Base-by-base conservation (phyloP, 345 rosid species). In the Heritiera fomes region DNA sequence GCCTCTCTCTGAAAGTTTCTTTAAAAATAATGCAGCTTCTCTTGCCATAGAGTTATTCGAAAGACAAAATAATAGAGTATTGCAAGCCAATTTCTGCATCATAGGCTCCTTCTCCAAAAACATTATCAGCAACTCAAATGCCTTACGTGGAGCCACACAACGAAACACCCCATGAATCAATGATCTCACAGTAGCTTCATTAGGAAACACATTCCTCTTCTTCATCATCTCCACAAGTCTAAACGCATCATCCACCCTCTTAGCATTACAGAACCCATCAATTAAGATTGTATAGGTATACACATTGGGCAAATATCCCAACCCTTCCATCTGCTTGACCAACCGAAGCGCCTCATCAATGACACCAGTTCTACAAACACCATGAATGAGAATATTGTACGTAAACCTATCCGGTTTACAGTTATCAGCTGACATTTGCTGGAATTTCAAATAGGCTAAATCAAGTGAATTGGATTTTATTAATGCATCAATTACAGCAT, bases 331-430 rank as follows among this genome's bases (percentile, higher is more conserved):
- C 87, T 93, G 98, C 78, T 89, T 95, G 34, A 91, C 88, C 83
- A 95, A 82, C 28, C 97, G 91, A 78, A 90, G 78, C 1, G 94
- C 99, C 84, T 95, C 98, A 55, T 93, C 96, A 81, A 92, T 80
- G 67, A 93, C 91, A 61, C 98, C 98, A 6, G 82, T 84, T 85
- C 80, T 87, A 79, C 98, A 93, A 79, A 93, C 96, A 71, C 99
- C 99, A 85, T 95, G 94, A 47, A 92, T 83, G 65, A 93, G 98
- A 74, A 90, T 90, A 67, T 95, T 95, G 76, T 95, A 93, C 6
- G 99, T 95, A 83, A 95, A 93, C 84, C 91, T 86, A 81, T 93
- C 98, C 0, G 98, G 94, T 71, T 84, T 89, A 77, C 99, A 95
- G 17, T 79, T 90, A 84, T 93, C 96, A 30, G 85, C 81, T 5